Base-by-base conservation (phyloP, 1,139 yeast species). In the Blastobotrys illinoisensis region DNA sequence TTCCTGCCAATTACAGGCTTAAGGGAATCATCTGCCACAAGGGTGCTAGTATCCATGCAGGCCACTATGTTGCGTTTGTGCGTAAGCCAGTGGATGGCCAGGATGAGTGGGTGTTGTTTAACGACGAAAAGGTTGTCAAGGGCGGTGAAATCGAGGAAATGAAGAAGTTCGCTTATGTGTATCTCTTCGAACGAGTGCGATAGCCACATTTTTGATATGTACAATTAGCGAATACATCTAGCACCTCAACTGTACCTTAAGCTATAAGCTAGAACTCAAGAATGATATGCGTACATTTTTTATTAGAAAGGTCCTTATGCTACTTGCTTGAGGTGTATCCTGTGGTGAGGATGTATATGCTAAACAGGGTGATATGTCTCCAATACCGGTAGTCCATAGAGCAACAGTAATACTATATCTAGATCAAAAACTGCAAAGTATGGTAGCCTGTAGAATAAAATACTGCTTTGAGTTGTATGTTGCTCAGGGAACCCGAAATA, bases 1-100 rank as follows among this genome's bases (percentile, higher is more conserved):
- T 60, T 7, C 73, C 74, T 5, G 71, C 75, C 6, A 58, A 64
- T 43, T 93, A 87, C 66, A 64, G 66, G 14, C 71, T 93, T 48
- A 78, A 81, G 54, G 88, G 89, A 0, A 88, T 89, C 9, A 79
- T 93, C 20, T 91, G 98, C 67, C 99, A 93, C 70, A 93, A 93
- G 69, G 99, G 99, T 9, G 78, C 86, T 0, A 88, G 97, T 18
- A 88, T 93, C 1, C 97, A 93, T 59, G 89, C 97, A 0, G 99
- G 99, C 0, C 99, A 93, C 69, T 93, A 93, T 68, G 98, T 95
- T 45, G 91, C 86, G 0, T 93, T 87, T 64, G 76, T 90, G 48
- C 76, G 75, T 54, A 80, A 80, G 60, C 62, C 67, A 32, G 54
- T 67, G 0, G 76, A 76, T 4, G 60, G 57, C 6, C 70, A 71